Percentiles rank a stretch among this genome's conserved stretches.
phyloP scores from a whole-genome alignment of 2,329 filamentous ascomycete genomes.

The Cladophialophora carrionii region DNA sequence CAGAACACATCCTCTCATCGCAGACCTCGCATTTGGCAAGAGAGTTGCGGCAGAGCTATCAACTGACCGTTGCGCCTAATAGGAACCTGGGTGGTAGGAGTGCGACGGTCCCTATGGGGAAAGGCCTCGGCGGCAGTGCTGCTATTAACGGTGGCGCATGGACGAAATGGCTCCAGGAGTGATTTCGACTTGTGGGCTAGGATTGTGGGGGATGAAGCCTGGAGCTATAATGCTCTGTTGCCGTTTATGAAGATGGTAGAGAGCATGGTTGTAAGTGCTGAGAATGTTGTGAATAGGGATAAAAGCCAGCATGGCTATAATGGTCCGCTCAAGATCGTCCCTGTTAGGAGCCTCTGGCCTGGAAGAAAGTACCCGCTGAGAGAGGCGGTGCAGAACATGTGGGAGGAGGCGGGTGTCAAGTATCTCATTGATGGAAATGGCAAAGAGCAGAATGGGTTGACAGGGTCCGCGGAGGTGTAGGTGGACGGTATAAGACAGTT shows the following conservation, averaged over 20 bases:
- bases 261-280: slow-evolving; percentile 23
- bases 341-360: slow-evolving; percentile 16
- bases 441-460: slow-evolving; percentile 41
- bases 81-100: slow-evolving; percentile 16
- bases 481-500: slow-evolving; percentile 40
- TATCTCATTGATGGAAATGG: slow-evolving; percentile 39
- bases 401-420: slow-evolving; percentile 44
- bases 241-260: slow-evolving; percentile 53
- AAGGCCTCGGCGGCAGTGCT: slow-evolving; percentile 49
- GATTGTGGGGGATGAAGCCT: slow-evolving; percentile 49
- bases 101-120: slow-evolving; percentile 34
- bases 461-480: slow-evolving; percentile 42
- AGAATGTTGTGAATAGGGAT: slow-evolving; percentile 1
- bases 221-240: slow-evolving; percentile 53
- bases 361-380: slow-evolving; percentile 45
- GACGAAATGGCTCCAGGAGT: slow-evolving; percentile 46
- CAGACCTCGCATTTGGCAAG: slow-evolving; percentile 1
- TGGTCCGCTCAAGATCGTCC: slow-evolving; percentile 17
- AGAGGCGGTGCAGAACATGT: slow-evolving; percentile 45
- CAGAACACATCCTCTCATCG: slow-evolving; percentile 14
- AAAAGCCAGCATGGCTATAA: slow-evolving; percentile 27
- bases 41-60: slow-evolving; percentile 16
- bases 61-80: slow-evolving; percentile 17
- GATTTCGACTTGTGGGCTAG: slow-evolving; percentile 56
- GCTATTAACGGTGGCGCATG: slow-evolving; percentile 51